Base-by-base conservation (phyloP, 306 rosid species). In the Cucumis sativus region DNA sequence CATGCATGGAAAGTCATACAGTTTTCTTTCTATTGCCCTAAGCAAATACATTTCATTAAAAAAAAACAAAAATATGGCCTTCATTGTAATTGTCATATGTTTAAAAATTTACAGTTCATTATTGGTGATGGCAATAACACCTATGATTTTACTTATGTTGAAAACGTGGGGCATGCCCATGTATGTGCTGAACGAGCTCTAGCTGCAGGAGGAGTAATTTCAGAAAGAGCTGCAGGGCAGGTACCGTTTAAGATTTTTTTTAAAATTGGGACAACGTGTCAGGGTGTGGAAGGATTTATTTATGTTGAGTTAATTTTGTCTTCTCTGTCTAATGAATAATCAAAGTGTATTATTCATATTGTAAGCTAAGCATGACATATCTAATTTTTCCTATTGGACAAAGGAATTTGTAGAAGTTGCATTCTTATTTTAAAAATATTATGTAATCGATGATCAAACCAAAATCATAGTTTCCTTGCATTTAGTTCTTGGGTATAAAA, bases 111-210 rank as follows among this genome's bases (percentile, higher is more conserved):
- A 28, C 92, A 96, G 99, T 96, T 89, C 87, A 87, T 96, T 80
- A 80, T 96, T 83, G 99, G 99, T 4, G 88, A 92, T 87, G 99
- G 99, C 54, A 89, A 88, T 64, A 96, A 92, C 68, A 18, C 88
- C 35, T 89, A 82, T 76, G 99, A 96, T 83, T 96, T 96, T 87
- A 96, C 99, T 40, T 96, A 88, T 71, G 99, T 96, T 82, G 97
- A 86, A 89, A 96, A 96, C 62, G 96, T 96, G 88, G 99, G 95
- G 65, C 96, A 96, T 84, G 92, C 88, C 75, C 99, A 96, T 78
- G 68, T 92, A 30, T 96, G 99, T 86, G 99, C 98, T 41, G 99
- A 96, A 63, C 88, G 84, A 69, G 92, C 97, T 78, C 88, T 96
- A 64, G 97, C 96, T 55, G 91, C 97, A 54, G 92, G 86, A 71